phyloP scores from a whole-genome alignment of 108 stramenopile genomes.

The Nannochloropsis gaditana region DNA sequence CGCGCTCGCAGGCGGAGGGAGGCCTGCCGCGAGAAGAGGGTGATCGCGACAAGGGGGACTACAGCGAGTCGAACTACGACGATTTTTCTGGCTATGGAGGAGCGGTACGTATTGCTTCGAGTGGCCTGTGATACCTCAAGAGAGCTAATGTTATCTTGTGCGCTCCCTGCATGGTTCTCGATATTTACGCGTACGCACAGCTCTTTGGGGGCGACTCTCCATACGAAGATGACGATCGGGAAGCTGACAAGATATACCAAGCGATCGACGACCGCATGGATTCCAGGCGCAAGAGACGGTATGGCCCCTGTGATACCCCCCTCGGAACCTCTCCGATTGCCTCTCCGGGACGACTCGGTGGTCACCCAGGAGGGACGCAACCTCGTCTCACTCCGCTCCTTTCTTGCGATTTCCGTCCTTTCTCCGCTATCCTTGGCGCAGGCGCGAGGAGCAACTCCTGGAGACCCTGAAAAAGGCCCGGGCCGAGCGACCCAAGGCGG shows the following conservation, averaged over 20 bases:
- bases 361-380: no score
- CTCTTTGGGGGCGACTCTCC: slow-evolving; percentile 56
- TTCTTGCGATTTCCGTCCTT: neutral
- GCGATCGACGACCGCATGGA: slow-evolving; percentile 91
- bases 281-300: slow-evolving; percentile 55
- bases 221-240: slow-evolving; percentile 86
- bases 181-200: neutral
- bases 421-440: neutral
- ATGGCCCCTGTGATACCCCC: neutral
- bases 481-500: slow-evolving; percentile 58
- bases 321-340: no score
- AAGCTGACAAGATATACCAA: slow-evolving; percentile 90
- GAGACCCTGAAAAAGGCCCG: slow-evolving; percentile 49
- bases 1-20: slow-evolving; percentile 39
- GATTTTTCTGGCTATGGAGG: slow-evolving; percentile 48
- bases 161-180: neutral
- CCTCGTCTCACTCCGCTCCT: no score
- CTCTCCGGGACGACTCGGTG: no score
- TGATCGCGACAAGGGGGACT: slow-evolving; percentile 31
- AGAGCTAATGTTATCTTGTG: neutral
- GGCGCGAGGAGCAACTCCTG: slow-evolving; percentile 55
- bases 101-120: neutral
- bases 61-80: slow-evolving; percentile 51
- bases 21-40: slow-evolving; percentile 22
- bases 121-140: neutral